Base-by-base conservation (phyloP, 2,329 filamentous ascomycete species). In the Colletotrichum sp. region DNA sequence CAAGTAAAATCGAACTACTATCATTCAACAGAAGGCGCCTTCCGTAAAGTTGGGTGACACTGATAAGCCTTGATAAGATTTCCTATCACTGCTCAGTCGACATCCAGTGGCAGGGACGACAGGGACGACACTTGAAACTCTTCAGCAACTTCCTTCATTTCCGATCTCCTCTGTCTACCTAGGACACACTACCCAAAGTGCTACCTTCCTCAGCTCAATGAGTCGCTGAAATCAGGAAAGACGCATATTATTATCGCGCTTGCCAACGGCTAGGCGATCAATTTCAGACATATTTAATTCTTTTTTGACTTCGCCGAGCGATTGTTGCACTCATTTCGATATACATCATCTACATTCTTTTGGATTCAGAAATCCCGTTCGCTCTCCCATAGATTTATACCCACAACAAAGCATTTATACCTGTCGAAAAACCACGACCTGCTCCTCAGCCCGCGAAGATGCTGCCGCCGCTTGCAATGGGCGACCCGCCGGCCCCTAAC, bases 21-120 rank as follows among this genome's bases (percentile, higher is more conserved):
- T 26, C 2, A 13, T 3, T 21, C n/a, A 7, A 52, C n/a, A 52
- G 43, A 52, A 52, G 43, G 43, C 43, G 43, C n/a, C 0, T 2
- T 52, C 43, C n/a, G 0, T 0, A 52, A n/a, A 52, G 0, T 52
- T 24, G n/a, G n/a, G 43, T 13, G n/a, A 4, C 0, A 13, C 43
- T 21, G 43, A 21, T 48, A 21, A 48, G 43, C 10, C 10, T 21
- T 52, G 10, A 52, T 21, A 4, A 52, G 43, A 48, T 4, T 36
- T 36, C 1, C 34, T 36, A 1, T 4, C n/a, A 48, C 39, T 48
- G 39, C 39, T 0, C 3, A 0, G 5, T 12, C 18, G 39, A 48
- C 39, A n/a, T 48, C 39, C 39, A 12, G 39, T 1, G 5, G 39
- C 39, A 48, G 39, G 39, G 39, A 52, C n/a, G n/a, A 21, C 43